phyloP scores from a whole-genome alignment of 1,284 basidiomycete species.

The Boletus hoseneyae region DNA sequence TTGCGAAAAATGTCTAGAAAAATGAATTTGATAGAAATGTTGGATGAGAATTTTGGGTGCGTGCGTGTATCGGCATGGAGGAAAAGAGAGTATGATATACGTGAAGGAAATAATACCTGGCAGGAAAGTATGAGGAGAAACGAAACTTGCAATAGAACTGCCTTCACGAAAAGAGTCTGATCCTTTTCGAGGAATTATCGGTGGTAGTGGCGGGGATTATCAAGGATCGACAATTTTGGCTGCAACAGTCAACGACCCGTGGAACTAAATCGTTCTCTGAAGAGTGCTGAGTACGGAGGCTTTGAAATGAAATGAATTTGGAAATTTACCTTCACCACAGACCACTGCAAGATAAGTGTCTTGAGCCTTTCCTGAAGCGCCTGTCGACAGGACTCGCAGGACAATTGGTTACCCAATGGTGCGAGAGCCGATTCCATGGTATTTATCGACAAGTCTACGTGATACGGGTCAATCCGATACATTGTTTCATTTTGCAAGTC shows the following conservation, averaged over 20 bases:
- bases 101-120: background rate
- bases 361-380: constrained; percentile 63
- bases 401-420: constrained; percentile 55
- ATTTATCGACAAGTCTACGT: constrained; percentile 53
- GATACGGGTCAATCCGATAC: constrained; percentile 12
- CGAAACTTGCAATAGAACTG: constrained; percentile 1
- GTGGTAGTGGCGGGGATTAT: constrained; percentile 9
- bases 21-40: constrained; percentile 1
- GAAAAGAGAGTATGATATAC: constrained; percentile 1
- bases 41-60: constrained; percentile 1
- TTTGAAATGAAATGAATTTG: background rate
- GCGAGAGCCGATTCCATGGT: constrained; percentile 58
- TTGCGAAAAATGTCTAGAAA: background rate
- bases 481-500: background rate
- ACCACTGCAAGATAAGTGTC: constrained; percentile 70
- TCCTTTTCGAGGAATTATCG: background rate
- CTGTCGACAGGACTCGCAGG: constrained; percentile 58
- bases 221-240: background rate
- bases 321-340: constrained; percentile 61
- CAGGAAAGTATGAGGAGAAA: background rate
- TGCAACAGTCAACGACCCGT: constrained; percentile 1
- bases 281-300: constrained; percentile 10
- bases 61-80: background rate
- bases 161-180: background rate
- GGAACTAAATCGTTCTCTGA: constrained; percentile 33